phyloP scores from a whole-genome alignment of 257 asterid genomes.

The Apocynum venetum region DNA sequence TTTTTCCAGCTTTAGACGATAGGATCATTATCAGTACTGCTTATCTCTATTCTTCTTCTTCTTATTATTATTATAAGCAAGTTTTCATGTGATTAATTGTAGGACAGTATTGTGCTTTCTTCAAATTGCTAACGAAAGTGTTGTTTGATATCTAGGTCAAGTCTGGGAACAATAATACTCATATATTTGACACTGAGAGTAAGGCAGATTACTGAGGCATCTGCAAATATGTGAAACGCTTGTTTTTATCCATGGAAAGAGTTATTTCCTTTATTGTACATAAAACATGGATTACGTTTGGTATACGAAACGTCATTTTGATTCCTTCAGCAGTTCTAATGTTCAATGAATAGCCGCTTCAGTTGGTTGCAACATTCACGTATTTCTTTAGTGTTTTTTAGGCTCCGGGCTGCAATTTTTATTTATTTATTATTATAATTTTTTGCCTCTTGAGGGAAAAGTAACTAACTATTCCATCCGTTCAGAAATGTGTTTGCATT shows the following conservation, averaged over 20 bases:
- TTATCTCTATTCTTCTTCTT: background rate
- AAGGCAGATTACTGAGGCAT: slow-evolving; percentile 56
- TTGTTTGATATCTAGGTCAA: slow-evolving; percentile 52
- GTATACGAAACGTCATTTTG: slow-evolving; percentile 20
- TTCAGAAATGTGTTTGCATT: too few species aligned
- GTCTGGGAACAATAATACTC: slow-evolving; percentile 80
- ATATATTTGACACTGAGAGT: slow-evolving; percentile 83
- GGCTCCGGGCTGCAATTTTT: background rate
- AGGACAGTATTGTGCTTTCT: background rate
- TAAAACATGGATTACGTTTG: slow-evolving; percentile 22
- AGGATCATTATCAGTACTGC: too few species aligned
- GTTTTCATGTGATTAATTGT: background rate
- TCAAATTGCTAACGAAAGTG: background rate
- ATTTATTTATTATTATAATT: too few species aligned
- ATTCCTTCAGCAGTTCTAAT: background rate
- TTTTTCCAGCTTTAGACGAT: background rate
- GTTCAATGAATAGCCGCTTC: background rate
- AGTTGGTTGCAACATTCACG: background rate
- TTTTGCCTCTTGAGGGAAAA: too few species aligned
- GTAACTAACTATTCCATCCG: too few species aligned
- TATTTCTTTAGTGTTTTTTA: too few species aligned
- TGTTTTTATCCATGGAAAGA: slow-evolving; percentile 7
- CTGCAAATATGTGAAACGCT: slow-evolving; percentile 36
- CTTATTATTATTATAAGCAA: background rate
- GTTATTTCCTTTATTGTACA: slow-evolving; percentile 38